phyloP scores from a whole-genome alignment of 176 grass and related monocot species.

The Raddia guianensis region DNA sequence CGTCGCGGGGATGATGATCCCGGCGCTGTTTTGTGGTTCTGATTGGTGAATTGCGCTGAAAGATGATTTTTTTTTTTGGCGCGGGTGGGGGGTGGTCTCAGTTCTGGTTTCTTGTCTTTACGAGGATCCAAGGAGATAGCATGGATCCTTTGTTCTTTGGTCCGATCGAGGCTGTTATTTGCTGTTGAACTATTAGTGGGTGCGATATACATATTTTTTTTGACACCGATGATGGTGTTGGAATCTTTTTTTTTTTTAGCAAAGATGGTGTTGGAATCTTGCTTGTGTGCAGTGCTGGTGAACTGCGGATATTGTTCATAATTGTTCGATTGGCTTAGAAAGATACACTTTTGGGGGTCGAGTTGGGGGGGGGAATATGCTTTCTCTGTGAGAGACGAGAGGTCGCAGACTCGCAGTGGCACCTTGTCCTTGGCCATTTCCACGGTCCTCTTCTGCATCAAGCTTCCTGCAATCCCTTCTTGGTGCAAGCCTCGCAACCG shows the following conservation, averaged over 20 bases:
- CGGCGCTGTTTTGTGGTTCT: background rate
- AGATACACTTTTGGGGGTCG: constrained; percentile 1
- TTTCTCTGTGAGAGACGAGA: constrained; percentile 17
- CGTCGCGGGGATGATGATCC: background rate
- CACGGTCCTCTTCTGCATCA: constrained; percentile 20
- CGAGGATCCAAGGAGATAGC: background rate
- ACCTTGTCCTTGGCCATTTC: constrained; percentile 7
- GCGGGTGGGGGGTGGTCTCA: background rate
- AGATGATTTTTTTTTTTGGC: background rate
- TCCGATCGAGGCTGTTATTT: background rate
- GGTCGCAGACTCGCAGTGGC: background rate
- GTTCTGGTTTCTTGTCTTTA: background rate
- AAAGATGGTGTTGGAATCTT: background rate
- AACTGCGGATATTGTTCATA: constrained; percentile 33
- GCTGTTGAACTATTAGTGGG: background rate
- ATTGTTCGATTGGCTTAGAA: constrained; percentile 34
- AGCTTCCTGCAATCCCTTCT: constrained; percentile 1
- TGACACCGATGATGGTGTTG: constrained; percentile 13
- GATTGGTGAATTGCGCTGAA: background rate
- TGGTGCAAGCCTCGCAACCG: constrained; percentile 23
- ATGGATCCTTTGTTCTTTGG: constrained; percentile 1
- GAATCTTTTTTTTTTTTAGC: background rate
- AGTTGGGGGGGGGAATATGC: constrained; percentile 33
- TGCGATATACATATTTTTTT: background rate
- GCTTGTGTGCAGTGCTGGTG: constrained; percentile 21